phyloP scores from a whole-genome alignment of 306 rosid species.

The Betula pendula region DNA sequence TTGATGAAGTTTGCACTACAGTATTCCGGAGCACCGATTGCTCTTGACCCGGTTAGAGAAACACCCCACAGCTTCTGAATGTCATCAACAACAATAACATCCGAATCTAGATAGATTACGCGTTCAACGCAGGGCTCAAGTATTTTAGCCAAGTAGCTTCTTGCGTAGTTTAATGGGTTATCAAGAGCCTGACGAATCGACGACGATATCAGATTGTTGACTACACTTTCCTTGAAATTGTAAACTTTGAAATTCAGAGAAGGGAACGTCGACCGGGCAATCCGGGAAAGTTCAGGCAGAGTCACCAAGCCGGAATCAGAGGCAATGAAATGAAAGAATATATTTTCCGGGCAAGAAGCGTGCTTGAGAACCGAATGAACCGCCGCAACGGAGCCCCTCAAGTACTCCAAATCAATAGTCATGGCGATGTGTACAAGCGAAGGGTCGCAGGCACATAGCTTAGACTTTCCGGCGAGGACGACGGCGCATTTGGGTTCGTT shows the following conservation, averaged over 20 bases:
- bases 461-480: conserved; percentile 10
- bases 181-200: conserved; percentile 80
- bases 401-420: conserved; percentile 73
- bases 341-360: conserved; percentile 75
- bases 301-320: conserved; percentile 53
- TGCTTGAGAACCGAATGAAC: conserved; percentile 75
- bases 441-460: conserved; percentile 39
- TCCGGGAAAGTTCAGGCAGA: conserved; percentile 33
- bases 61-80: conserved; percentile 65
- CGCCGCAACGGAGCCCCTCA: conserved; percentile 84
- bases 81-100: conserved; percentile 76
- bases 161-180: conserved; percentile 82
- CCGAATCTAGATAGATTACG: conserved; percentile 84
- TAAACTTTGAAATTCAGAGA: conserved; percentile 61
- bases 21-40: conserved; percentile 87
- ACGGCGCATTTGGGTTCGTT: conserved; percentile 50
- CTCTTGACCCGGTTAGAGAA: conserved; percentile 41
- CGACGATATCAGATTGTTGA: conserved; percentile 66
- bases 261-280: conserved; percentile 57
- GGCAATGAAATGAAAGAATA: conserved; percentile 77
- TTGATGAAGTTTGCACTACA: conserved; percentile 72
- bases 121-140: conserved; percentile 71
- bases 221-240: conserved; percentile 45
- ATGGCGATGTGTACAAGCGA: conserved; percentile 74
- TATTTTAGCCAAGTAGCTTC: conserved; percentile 78